A percentile compares a stretch with the other conserved stretches of the same genome.
Evolutionary conservation across 345 rosid species (phyloP).

Genomic region (Eucalyptus victrix): DNA sequence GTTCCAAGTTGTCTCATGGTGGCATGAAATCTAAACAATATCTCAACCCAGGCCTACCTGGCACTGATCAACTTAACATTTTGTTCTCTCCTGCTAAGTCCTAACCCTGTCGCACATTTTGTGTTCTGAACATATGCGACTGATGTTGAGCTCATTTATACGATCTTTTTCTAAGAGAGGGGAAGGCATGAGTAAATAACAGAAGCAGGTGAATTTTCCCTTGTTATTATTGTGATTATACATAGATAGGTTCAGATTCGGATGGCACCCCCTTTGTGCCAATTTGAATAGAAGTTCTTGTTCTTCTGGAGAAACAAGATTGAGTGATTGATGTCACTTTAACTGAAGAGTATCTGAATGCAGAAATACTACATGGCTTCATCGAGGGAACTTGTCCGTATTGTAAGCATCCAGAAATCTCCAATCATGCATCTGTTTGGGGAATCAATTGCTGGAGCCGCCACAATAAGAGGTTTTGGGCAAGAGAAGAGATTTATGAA

Average conservation of each 20-base stretch:
- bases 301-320: background rate
- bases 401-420: slow-evolving; percentile 98
- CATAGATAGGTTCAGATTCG: background rate
- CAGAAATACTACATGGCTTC: slow-evolving; percentile 99
- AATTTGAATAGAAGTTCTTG: background rate
- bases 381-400: slow-evolving; percentile 95
- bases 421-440: slow-evolving; percentile 95
- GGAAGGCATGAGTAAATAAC: background rate
- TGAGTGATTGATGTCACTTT: background rate
- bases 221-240: background rate
- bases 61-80: background rate
- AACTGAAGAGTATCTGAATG: background rate
- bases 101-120: background rate
- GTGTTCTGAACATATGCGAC: background rate
- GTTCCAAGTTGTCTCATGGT: background rate
- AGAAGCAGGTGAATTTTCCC: background rate
- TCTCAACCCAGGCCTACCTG: background rate
- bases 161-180: background rate
- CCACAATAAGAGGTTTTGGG: slow-evolving; percentile 98
- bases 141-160: background rate
- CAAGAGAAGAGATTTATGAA: slow-evolving; percentile 96
- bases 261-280: background rate
- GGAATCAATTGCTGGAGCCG: slow-evolving; percentile 98
- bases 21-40: background rate
- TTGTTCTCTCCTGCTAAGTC: background rate